Evolutionary conservation across 2,329 filamentous ascomycete species (phyloP), one percentile per base, ranked within the genome.

Genomic region (Fusarium sororula): DNA sequence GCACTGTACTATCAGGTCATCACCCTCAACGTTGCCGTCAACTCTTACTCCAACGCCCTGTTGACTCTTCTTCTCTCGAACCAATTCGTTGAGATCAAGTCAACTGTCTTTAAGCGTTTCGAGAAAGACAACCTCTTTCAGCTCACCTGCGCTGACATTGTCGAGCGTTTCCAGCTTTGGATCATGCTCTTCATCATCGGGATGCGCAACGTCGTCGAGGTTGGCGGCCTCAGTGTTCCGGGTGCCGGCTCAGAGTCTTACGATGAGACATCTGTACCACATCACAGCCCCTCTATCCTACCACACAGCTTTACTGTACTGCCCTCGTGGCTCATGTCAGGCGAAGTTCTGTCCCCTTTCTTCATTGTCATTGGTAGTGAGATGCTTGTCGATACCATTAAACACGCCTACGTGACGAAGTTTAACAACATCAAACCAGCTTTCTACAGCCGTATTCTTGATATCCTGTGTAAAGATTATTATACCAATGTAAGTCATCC

Each of bases 61-160:
- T 87, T 99, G 39, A 98, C 96, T 0, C 89, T 99, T 2, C 87
- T 99, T 5, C 90, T 99, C 80, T 98, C 95, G 12, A 99, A 98
- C 80, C 97, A 99, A 80, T 99, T 99, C 78, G 96, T 99, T 48
- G 96, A 99, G 84, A 98, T 99, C 86, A 99, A 99, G 80, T 94
- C 94, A 69, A 97, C 95, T 0, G 97, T 99, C 2, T 99, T 99
- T 87, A 98, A 99, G 85, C 96, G 96, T 69, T 97, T 98, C 73
- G 96, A 99, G 78, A 98, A 98, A 81, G 96, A 99, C 80, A 98
- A 98, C 75, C 86, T 98, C 0, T 99, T 99, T 80, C 96, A 99
- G 81, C 87, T 99, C 20, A 97, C 96, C 0, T 99, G 96, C 75
- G 96, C 96, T 8, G 96, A 99, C 80, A 92, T 99, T 39, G 96